Evolutionary conservation across 768 basidiomycete species (phyloP).

Genomic region (Macrolepiota dolichaula): DNA sequence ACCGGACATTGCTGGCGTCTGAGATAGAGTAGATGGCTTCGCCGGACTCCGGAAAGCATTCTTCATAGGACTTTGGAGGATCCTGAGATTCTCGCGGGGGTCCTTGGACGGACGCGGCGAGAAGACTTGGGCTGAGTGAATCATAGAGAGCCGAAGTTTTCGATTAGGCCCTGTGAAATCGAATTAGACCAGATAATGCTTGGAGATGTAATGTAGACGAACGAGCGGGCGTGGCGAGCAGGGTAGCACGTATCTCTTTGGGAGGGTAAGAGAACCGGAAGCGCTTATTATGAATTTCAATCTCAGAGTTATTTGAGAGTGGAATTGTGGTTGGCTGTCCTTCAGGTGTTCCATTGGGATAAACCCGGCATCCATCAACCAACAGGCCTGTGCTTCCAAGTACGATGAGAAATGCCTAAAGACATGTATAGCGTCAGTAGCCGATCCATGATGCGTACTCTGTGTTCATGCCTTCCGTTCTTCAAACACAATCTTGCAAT

Average conservation of each 20-base stretch:
- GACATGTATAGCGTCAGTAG: neutral
- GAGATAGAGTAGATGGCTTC: conserved; percentile 23
- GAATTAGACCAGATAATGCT: neutral
- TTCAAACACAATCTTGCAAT: conserved; percentile 67
- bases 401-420: conserved; percentile 65
- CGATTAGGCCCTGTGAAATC: conserved; percentile 31
- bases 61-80: conserved; percentile 58
- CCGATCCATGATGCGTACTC: neutral
- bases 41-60: conserved; percentile 29
- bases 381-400: conserved; percentile 53
- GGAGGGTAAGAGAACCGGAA: conserved; percentile 77
- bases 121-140: conserved; percentile 71
- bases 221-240: conserved; percentile 50
- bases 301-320: conserved; percentile 58
- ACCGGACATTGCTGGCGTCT: conserved; percentile 15
- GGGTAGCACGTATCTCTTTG: conserved; percentile 57
- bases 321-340: conserved; percentile 52
- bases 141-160: conserved; percentile 70
- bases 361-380: conserved; percentile 63
- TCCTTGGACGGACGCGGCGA: conserved; percentile 58
- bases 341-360: conserved; percentile 34
- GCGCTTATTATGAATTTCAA: conserved; percentile 66
- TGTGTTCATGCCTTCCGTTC: conserved; percentile 50
- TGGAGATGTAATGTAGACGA: conserved; percentile 19
- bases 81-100: conserved; percentile 59